Evolutionary conservation across 441 rosid genomes (phyloP).

Genomic region (Gossypium gossypioides): DNA sequence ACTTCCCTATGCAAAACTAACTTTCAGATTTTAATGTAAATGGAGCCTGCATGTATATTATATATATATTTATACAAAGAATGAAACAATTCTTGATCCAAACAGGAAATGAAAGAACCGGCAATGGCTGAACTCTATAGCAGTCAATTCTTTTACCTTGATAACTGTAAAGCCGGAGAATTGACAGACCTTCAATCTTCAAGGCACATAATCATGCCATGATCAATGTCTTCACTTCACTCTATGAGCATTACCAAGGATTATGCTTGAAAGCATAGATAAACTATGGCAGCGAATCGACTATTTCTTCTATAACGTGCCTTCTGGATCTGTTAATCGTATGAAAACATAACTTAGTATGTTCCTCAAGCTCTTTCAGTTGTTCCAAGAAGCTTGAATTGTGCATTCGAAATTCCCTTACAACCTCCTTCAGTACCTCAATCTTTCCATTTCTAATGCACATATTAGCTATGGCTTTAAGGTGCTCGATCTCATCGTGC

Average conservation of each 20-base stretch:
- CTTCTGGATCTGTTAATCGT: constrained; percentile 70
- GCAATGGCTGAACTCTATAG: background rate
- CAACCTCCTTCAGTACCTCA: constrained; percentile 46
- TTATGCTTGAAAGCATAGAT: background rate
- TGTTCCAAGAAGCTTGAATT: constrained; percentile 46
- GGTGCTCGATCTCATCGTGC: constrained; percentile 56
- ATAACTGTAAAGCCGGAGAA: background rate
- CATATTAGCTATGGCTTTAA: constrained; percentile 39
- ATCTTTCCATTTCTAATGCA: constrained; percentile 40
- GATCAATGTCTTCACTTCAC: background rate
- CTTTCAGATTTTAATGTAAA: background rate
- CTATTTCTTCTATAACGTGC: constrained; percentile 40
- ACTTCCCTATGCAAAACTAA: background rate
- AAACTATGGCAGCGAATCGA: constrained; percentile 7
- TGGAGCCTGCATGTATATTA: background rate
- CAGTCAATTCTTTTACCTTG: background rate
- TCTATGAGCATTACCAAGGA: background rate
- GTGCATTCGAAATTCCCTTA: constrained; percentile 36
- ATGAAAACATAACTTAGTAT: constrained; percentile 53
- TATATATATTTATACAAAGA: background rate
- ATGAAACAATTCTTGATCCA: background rate
- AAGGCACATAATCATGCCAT: background rate
- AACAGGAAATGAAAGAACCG: background rate
- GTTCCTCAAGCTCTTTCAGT: constrained; percentile 63
- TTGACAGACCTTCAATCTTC: background rate